Conservation (phyloP, 345 rosid species). For the Abelmoschus esculentus region DNA sequence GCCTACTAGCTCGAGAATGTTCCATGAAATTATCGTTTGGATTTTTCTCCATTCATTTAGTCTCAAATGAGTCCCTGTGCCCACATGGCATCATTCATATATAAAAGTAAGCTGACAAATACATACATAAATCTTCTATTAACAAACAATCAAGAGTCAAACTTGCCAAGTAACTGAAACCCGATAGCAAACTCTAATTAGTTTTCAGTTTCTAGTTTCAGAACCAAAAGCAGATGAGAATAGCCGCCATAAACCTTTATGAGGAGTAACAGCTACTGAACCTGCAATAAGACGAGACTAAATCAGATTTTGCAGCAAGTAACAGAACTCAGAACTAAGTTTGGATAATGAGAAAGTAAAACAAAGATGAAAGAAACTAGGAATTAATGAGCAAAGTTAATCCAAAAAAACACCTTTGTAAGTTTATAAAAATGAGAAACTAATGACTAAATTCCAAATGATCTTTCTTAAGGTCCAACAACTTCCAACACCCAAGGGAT, state of each 20-base stretch:
- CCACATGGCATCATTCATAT: background rate
- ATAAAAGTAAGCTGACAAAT: background rate
- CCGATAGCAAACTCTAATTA: background rate
- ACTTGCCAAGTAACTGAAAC: background rate
- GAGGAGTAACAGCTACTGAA: background rate
- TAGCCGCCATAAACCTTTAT: background rate
- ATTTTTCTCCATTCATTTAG: constrained; percentile 3
- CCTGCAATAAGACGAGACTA: constrained; percentile 4
- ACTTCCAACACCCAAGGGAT: background rate
- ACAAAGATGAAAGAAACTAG: background rate
- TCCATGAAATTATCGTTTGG: constrained; percentile 28
- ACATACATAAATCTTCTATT: constrained; percentile 1
- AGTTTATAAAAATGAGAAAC: background rate
- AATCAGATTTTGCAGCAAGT: background rate
- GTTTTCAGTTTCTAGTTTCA: constrained; percentile 8
- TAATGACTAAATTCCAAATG: background rate
- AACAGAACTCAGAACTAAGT: background rate
- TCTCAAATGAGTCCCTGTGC: constrained; percentile 1
- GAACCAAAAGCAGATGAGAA: background rate
- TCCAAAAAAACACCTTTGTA: background rate
- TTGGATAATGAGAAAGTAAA: background rate
- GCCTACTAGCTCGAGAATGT: constrained; percentile 28
- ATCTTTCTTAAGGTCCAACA: background rate
- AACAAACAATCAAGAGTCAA: constrained; percentile 3
- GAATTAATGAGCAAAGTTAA: background rate